Evolutionary conservation across 306 rosid genomes (phyloP).

Genomic region (Corylus americana): DNA sequence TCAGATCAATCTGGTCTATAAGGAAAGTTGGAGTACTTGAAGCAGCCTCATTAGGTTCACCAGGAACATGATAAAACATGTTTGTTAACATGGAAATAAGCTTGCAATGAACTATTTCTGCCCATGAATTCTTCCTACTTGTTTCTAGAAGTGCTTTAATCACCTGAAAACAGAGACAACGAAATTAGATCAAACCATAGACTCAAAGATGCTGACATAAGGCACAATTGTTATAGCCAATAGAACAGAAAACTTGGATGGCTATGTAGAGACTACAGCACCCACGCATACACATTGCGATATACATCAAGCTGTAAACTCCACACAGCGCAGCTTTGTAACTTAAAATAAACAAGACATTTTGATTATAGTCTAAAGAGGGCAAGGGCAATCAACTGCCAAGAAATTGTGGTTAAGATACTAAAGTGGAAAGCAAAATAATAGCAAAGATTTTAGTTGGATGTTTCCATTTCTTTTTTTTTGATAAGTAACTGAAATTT

Average conservation of each 20-base stretch:
- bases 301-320: neutral
- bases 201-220: slow-evolving; percentile 20
- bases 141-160: slow-evolving; percentile 64
- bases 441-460: neutral
- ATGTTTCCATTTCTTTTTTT: slow-evolving; percentile 9
- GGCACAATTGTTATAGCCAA: slow-evolving; percentile 17
- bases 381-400: neutral
- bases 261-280: slow-evolving; percentile 8
- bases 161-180: slow-evolving; percentile 55
- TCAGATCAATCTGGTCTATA: slow-evolving; percentile 82
- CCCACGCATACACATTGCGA: slow-evolving; percentile 3
- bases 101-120: slow-evolving; percentile 91
- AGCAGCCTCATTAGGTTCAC: slow-evolving; percentile 42
- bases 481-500: too few species aligned
- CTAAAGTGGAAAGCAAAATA: slow-evolving; percentile 12
- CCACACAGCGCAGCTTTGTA: neutral
- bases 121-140: slow-evolving; percentile 93
- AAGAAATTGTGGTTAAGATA: neutral
- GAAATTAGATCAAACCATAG: slow-evolving; percentile 36
- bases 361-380: neutral
- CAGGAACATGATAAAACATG: slow-evolving; percentile 86
- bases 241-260: neutral
- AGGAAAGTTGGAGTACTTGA: slow-evolving; percentile 62
- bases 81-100: slow-evolving; percentile 88
- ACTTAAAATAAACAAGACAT: slow-evolving; percentile 19